These are phyloP conservation scores for Aspergillus panamensis DNA, from an alignment of 495 filamentous ascomycete species.

Conservation along the genomic window DNA sequence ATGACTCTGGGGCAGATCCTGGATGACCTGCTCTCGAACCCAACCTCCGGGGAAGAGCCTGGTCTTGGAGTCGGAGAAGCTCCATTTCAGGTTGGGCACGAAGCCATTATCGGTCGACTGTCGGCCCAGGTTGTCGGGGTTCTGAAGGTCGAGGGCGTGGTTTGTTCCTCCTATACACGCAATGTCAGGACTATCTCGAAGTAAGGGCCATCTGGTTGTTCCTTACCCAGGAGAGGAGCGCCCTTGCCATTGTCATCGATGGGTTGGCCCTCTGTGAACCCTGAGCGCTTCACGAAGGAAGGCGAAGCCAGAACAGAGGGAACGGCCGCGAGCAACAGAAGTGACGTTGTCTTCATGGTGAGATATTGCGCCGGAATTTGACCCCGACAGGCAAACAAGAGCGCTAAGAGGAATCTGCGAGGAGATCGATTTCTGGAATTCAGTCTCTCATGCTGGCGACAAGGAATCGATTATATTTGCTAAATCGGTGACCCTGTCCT, in stretches of 20 bases:
- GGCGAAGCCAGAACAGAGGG: conserved; percentile 26
- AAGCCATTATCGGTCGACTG: conserved; percentile 57
- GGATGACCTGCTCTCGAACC: conserved; percentile 61
- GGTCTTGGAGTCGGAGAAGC: conserved; percentile 60
- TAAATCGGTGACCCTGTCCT: too few relatives aligned
- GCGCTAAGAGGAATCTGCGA: neutral
- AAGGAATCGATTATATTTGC: neutral
- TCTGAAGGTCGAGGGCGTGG: conserved; percentile 47
- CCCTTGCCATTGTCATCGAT: conserved; percentile 50
- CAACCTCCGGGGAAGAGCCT: conserved; percentile 58
- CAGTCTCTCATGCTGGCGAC: neutral
- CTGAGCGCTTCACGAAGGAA: conserved; percentile 27
- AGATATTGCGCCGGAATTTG: neutral
- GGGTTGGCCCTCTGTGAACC: conserved; percentile 50
- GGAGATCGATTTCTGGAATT: neutral
- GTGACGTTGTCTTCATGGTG: conserved; percentile 22
- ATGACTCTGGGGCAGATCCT: conserved; percentile 54
- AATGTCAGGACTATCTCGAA: neutral
- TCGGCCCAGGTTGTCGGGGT: conserved; percentile 56
- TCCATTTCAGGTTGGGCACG: conserved; percentile 62
- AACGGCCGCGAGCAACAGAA: conserved; percentile 18
- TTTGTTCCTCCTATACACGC: conserved; percentile 32
- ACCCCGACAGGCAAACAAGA: neutral
- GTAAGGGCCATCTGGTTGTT: neutral
- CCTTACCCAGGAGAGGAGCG: conserved; percentile 49